These are phyloP conservation scores for Psidium friedrichsthalianum DNA, from an alignment of 345 rosid genomes.

Conservation along the genomic window DNA sequence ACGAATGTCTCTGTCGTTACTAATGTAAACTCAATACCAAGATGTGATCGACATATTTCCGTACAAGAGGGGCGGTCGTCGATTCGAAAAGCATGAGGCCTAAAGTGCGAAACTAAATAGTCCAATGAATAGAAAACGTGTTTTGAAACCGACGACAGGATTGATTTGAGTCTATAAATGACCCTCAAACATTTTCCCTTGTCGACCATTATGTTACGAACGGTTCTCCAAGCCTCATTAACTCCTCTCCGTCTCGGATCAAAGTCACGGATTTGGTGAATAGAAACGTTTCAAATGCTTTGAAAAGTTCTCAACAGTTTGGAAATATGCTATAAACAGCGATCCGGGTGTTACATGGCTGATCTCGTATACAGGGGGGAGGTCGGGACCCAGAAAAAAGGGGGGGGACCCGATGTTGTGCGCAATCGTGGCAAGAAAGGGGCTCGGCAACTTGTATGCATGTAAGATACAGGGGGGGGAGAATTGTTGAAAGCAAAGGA, in stretches of 20 bases:
- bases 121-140: too few species aligned
- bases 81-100: background rate
- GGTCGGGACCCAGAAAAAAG: too few species aligned
- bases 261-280: background rate
- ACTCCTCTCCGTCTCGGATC: background rate
- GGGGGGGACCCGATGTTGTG: too few species aligned
- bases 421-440: too few species aligned
- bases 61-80: background rate
- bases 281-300: background rate
- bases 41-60: background rate
- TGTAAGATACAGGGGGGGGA: too few species aligned
- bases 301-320: background rate
- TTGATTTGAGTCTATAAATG: background rate
- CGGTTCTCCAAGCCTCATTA: background rate
- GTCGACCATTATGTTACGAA: too few species aligned
- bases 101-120: background rate
- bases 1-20: background rate
- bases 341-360: background rate
- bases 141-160: too few species aligned
- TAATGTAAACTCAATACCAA: background rate
- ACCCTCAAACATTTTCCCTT: background rate
- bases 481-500: too few species aligned
- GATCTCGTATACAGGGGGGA: too few species aligned
- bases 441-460: too few species aligned
- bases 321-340: background rate